A percentile compares a stretch with the other conserved stretches of the same genome.
phyloP scores from a whole-genome alignment of 2,329 filamentous ascomycete genomes.

The Aspergillus viridinutans region DNA sequence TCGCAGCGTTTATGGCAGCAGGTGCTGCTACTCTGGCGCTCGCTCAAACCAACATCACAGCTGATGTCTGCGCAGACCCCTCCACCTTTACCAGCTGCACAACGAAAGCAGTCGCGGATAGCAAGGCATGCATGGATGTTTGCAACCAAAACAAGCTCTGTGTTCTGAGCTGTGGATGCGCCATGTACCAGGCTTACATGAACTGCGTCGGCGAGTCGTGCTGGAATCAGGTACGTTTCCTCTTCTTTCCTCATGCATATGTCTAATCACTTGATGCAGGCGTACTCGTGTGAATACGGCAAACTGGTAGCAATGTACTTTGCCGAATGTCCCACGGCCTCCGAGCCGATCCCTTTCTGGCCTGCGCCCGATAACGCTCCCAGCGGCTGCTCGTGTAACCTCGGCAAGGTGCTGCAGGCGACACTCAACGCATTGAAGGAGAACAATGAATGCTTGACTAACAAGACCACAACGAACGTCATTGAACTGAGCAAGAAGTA shows the following conservation, averaged over 20 bases:
- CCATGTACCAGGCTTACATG: conserved; percentile 23
- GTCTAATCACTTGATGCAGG: not conserved
- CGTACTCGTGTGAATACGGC: not conserved
- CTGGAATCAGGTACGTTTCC: conserved; percentile 34
- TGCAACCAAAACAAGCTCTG: conserved; percentile 20
- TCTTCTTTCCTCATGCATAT: not conserved
- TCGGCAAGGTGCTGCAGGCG: conserved; percentile 26
- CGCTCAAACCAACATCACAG: conserved; percentile 23
- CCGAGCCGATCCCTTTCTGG: conserved; percentile 37
- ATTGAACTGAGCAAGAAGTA: conserved; percentile 19
- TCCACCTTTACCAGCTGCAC: conserved; percentile 18
- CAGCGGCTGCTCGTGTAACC: conserved; percentile 36
- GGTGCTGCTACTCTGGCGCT: conserved; percentile 1
- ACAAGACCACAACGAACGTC: conserved; percentile 17
- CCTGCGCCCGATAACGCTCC: conserved; percentile 31
- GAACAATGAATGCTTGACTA: conserved; percentile 15
- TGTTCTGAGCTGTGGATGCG: conserved; percentile 20
- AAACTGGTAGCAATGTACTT: not conserved
- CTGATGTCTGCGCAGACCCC: conserved; percentile 15
- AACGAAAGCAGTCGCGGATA: conserved; percentile 14
- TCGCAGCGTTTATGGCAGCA: not conserved
- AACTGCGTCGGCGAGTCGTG: conserved; percentile 38
- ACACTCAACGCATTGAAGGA: conserved; percentile 14
- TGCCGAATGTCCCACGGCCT: conserved; percentile 21
- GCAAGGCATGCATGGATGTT: conserved; percentile 14